A percentile compares a stretch with the other conserved stretches of the same genome.
phyloP scores from a whole-genome alignment of 106 monocot genomes.

The Platanthera guangdongensis region DNA sequence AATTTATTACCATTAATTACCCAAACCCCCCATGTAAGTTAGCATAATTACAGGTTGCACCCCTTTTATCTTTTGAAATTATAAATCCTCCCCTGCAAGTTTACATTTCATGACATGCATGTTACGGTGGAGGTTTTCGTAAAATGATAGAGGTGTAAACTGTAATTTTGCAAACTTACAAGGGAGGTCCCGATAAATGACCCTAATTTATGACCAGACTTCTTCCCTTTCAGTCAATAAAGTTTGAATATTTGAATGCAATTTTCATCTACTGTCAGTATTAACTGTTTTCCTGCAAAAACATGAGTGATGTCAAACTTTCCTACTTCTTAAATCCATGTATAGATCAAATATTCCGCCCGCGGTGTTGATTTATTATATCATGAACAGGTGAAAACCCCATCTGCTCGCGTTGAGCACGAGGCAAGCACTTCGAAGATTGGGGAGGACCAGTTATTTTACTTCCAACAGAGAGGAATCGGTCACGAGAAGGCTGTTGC shows the following conservation, averaged over 20 bases:
- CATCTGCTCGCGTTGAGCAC: conserved; percentile 34
- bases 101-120: too few species aligned
- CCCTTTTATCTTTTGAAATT: too few species aligned
- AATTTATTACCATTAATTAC: too few species aligned
- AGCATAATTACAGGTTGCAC: too few species aligned
- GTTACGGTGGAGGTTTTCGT: too few species aligned
- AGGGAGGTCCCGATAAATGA: too few species aligned
- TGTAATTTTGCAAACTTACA: too few species aligned
- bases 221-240: too few species aligned
- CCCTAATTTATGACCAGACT: too few species aligned
- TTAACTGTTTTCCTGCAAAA: not conserved
- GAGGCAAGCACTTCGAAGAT: conserved; percentile 27
- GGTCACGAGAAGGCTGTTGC: conserved; percentile 65
- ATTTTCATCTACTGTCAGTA: not conserved
- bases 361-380: not conserved
- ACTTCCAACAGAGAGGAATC: conserved; percentile 30
- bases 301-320: not conserved
- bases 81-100: too few species aligned
- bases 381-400: conserved; percentile 50
- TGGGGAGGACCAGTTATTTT: conserved; percentile 25
- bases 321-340: not conserved
- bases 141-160: too few species aligned
- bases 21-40: too few species aligned
- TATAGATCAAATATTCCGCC: not conserved
- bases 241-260: not conserved